These are phyloP conservation scores for Penicillium fimorum DNA, from an alignment of 495 filamentous ascomycete species.

Conservation along the genomic window DNA sequence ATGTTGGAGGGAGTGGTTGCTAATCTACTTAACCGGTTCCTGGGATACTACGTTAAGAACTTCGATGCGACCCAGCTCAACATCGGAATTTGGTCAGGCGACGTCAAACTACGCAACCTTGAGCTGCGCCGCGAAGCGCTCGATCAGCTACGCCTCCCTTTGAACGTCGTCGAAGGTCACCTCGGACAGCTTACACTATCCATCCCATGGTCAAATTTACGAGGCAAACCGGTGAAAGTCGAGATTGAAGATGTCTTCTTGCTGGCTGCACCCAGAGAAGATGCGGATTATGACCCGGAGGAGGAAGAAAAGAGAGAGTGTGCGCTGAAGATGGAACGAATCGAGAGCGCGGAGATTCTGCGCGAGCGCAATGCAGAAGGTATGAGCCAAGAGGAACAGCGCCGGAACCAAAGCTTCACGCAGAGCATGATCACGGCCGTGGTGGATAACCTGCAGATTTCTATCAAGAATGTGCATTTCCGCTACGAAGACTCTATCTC, in stretches of 20 bases:
- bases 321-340: conserved; percentile 91
- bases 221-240: conserved; percentile 89
- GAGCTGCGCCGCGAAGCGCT: conserved; percentile 91
- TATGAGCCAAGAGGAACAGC: conserved; percentile 89
- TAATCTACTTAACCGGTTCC: conserved; percentile 93
- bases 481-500: conserved; percentile 98
- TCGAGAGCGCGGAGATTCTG: conserved; percentile 90
- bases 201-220: conserved; percentile 94
- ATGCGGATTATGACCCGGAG: conserved; percentile 86
- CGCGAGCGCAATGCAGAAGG: conserved; percentile 91
- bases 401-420: conserved; percentile 94
- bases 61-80: conserved; percentile 96
- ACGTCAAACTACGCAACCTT: conserved; percentile 88
- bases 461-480: conserved; percentile 95
- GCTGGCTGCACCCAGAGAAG: conserved; percentile 89
- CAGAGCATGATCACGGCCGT: conserved; percentile 92
- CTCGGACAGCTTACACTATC: conserved; percentile 84
- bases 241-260: conserved; percentile 96
- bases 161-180: conserved; percentile 96
- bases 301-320: conserved; percentile 84
- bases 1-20: conserved; percentile 74
- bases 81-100: conserved; percentile 96
- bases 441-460: conserved; percentile 95
- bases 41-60: conserved; percentile 99
- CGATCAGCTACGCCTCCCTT: conserved; percentile 89